These are phyloP conservation scores for Erigeron philadelphicus DNA, from an alignment of 140 eudicot species.

Conservation along the genomic window DNA sequence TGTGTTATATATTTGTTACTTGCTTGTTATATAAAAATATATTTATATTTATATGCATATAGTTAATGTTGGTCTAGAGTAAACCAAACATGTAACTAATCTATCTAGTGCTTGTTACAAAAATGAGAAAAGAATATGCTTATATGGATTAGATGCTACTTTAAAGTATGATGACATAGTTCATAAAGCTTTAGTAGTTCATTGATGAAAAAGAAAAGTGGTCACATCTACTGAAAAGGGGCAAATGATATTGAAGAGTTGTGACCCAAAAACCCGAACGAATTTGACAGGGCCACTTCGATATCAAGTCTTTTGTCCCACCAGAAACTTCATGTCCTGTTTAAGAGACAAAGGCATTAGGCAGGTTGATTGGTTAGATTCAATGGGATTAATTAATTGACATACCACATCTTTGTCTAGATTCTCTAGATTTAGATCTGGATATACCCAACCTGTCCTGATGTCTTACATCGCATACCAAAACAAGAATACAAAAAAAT, in stretches of 20 bases:
- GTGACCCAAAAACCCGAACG: constrained; percentile 88
- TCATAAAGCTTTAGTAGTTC: constrained; percentile 9
- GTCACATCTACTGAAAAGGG: constrained; percentile 42
- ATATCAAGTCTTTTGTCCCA: constrained; percentile 69
- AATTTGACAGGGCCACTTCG: constrained; percentile 83
- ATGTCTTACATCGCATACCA: constrained; percentile 54
- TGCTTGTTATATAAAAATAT: constrained; percentile 15
- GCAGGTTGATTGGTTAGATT: neutral
- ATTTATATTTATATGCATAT: neutral
- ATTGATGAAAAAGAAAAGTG: neutral
- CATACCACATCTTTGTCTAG: constrained; percentile 88
- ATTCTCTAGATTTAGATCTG: constrained; percentile 77
- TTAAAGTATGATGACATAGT: constrained; percentile 8
- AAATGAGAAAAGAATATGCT: constrained; percentile 12
- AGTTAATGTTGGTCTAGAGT: neutral
- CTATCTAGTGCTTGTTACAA: constrained; percentile 9
- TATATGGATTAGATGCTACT: constrained; percentile 12
- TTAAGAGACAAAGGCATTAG: neutral
- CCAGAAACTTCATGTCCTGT: constrained; percentile 67
- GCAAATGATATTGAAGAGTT: constrained; percentile 83
- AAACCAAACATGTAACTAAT: constrained; percentile 9
- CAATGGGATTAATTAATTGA: neutral
- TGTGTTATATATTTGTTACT: constrained; percentile 15
- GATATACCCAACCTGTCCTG: constrained; percentile 88
- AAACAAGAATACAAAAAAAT: neutral